Conservation (phyloP, 2,329 filamentous ascomycete genomes). For the Hypoxylon sp. region DNA sequence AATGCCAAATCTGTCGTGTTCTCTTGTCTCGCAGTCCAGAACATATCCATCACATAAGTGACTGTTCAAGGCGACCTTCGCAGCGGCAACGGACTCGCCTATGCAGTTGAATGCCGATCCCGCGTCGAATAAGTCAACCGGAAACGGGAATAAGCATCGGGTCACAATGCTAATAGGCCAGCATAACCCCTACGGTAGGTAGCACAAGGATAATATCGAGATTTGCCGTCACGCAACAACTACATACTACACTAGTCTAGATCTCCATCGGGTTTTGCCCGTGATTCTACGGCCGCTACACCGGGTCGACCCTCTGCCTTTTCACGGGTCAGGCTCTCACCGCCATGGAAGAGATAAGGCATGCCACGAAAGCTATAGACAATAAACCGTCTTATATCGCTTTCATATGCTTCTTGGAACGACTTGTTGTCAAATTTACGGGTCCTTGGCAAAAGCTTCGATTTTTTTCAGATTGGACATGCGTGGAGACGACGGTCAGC, state of each 20-base stretch:
- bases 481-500: conserved; percentile 20
- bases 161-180: conserved; percentile 2
- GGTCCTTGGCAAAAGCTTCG: conserved; percentile 30
- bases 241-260: conserved; percentile 13
- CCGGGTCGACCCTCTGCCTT: neutral
- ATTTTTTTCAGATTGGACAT: conserved; percentile 25
- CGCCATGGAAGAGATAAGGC: conserved; percentile 18
- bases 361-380: neutral
- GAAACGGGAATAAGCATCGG: conserved; percentile 34
- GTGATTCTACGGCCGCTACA: conserved; percentile 2
- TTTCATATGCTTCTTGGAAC: conserved; percentile 8
- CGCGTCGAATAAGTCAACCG: conserved; percentile 31
- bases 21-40: neutral
- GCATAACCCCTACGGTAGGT: neutral
- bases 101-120: conserved; percentile 41
- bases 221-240: conserved; percentile 1
- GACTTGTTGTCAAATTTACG: conserved; percentile 8
- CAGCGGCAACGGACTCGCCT: conserved; percentile 46
- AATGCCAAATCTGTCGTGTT: conserved; percentile 2
- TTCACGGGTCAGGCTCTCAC: conserved; percentile 33
- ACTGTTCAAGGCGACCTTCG: conserved; percentile 35
- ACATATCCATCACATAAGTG: conserved; percentile 15
- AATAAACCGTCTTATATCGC: neutral
- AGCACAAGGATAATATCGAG: conserved; percentile 14
- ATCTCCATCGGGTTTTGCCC: conserved; percentile 13